Conservation (phyloP, 2,329 filamentous ascomycete genomes). For the Hymenoscyphus linearis region DNA sequence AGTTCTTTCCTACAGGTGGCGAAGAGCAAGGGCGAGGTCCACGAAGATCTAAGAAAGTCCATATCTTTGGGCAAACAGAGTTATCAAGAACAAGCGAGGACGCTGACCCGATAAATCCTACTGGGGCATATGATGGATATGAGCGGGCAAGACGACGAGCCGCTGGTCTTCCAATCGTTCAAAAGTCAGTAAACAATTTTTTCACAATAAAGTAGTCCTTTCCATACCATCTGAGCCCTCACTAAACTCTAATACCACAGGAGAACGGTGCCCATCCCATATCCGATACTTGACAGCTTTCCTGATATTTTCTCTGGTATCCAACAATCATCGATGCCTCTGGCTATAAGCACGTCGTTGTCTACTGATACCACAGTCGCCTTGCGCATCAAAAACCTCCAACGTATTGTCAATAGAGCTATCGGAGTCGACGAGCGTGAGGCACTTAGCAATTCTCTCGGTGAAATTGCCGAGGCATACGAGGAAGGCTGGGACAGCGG, state of each 20-base stretch:
- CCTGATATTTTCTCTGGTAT: slow-evolving; percentile 62
- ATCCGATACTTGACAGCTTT: slow-evolving; percentile 79
- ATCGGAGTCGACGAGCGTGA: slow-evolving; percentile 77
- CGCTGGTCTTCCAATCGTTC: slow-evolving; percentile 29
- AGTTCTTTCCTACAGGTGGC: slow-evolving; percentile 30
- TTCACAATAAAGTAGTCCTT: not conserved
- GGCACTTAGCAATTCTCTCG: slow-evolving; percentile 71
- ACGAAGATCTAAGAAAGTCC: slow-evolving; percentile 22
- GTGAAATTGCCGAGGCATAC: slow-evolving; percentile 81
- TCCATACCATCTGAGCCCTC: not conserved
- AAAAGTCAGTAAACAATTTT: slow-evolving; percentile 26
- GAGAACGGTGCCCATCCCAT: slow-evolving; percentile 48
- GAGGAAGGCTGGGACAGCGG: slow-evolving; percentile 82
- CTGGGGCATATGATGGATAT: slow-evolving; percentile 27
- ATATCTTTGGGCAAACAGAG: slow-evolving; percentile 36
- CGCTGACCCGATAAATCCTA: slow-evolving; percentile 13
- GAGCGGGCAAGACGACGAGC: slow-evolving; percentile 31
- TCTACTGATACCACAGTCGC: slow-evolving; percentile 73
- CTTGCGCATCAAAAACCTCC: slow-evolving; percentile 59
- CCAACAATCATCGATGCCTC: slow-evolving; percentile 33
- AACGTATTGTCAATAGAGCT: slow-evolving; percentile 56
- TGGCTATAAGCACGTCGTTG: slow-evolving; percentile 55
- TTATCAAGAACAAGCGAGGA: slow-evolving; percentile 28
- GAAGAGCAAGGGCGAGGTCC: slow-evolving; percentile 27
- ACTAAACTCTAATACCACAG: slow-evolving; percentile 28